Percentiles rank a stretch among this genome's conserved stretches.
Evolutionary conservation across 352 stramenopile species (phyloP).

Genomic region (Elongisporangium prolatum): DNA sequence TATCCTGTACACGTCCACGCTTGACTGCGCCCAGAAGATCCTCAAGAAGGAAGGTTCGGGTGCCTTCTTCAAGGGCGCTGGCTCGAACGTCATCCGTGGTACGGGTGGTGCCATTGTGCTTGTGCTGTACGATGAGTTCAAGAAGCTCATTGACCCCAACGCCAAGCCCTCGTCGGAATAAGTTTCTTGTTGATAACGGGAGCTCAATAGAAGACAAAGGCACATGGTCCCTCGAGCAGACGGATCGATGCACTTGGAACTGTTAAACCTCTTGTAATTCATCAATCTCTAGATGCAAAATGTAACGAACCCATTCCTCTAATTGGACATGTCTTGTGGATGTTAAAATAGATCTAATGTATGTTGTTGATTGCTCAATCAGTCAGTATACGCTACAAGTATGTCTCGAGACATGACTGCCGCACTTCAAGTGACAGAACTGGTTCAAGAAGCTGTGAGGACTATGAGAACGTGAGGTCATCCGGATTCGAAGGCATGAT

Average conservation of each 20-base stretch:
- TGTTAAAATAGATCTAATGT: not conserved
- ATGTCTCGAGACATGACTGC: not conserved
- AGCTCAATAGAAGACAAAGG: not conserved
- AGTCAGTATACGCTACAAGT: no score
- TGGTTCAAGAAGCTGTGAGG: not conserved
- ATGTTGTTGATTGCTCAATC: not conserved
- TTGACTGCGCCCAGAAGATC: constrained; percentile 98
- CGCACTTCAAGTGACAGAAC: not conserved
- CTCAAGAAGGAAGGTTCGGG: constrained; percentile 91
- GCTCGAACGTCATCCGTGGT: constrained; percentile 98
- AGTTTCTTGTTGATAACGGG: constrained; percentile 9
- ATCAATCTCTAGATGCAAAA: not conserved
- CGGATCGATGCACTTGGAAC: not conserved
- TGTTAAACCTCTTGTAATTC: not conserved
- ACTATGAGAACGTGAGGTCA: no score
- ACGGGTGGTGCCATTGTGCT: constrained; percentile 98
- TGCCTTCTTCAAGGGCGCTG: constrained; percentile 99
- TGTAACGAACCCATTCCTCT: not conserved
- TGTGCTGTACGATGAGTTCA: constrained; percentile 99
- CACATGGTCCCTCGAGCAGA: not conserved
- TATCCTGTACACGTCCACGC: constrained; percentile 96
- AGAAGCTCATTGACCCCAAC: constrained; percentile 74
- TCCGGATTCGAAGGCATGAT: no score
- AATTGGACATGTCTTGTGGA: not conserved
- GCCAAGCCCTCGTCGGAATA: constrained; percentile 55